These are phyloP conservation scores for Ogataea populi-albae DNA, from an alignment of 805 yeast species.

Conservation along the genomic window DNA sequence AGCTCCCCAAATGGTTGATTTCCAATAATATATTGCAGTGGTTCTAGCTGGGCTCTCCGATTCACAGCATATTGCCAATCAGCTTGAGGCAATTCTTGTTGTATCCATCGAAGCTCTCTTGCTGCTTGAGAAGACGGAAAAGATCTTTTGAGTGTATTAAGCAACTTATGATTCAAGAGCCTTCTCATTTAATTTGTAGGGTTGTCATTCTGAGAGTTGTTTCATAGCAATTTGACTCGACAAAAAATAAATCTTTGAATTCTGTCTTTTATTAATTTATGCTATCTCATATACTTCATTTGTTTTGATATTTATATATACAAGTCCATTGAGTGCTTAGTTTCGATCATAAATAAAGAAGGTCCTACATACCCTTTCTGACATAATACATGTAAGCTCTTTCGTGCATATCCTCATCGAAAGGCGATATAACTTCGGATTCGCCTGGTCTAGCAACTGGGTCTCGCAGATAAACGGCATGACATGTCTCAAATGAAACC, in stretches of 20 bases:
- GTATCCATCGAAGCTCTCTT: constrained; percentile 65
- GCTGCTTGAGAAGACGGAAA: constrained; percentile 38
- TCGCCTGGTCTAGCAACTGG: constrained; percentile 97
- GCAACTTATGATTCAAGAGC: too few relatives aligned
- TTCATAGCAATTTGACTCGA: background rate
- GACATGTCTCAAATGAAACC: constrained; percentile 86
- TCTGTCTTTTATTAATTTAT: constrained; percentile 1
- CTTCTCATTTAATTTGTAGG: too few relatives aligned
- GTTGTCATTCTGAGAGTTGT: too few relatives aligned
- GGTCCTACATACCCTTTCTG: constrained; percentile 54
- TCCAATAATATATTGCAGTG: constrained; percentile 83
- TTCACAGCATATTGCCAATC: constrained; percentile 53
- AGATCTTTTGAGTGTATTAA: constrained; percentile 10
- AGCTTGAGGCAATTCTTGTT: constrained; percentile 47
- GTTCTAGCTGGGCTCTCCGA: constrained; percentile 52
- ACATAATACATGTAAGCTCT: constrained; percentile 93
- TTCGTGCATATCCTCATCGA: constrained; percentile 76
- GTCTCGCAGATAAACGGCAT: constrained; percentile 93
- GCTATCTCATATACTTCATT: too few relatives aligned
- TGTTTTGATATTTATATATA: constrained; percentile 1
- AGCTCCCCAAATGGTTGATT: constrained; percentile 82
- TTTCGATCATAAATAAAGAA: constrained; percentile 3
- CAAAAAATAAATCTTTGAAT: background rate
- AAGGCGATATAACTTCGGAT: constrained; percentile 93
- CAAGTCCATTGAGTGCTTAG: background rate